phyloP scores from a whole-genome alignment of 1,284 basidiomycete genomes.

The Pterulicium gracile region DNA sequence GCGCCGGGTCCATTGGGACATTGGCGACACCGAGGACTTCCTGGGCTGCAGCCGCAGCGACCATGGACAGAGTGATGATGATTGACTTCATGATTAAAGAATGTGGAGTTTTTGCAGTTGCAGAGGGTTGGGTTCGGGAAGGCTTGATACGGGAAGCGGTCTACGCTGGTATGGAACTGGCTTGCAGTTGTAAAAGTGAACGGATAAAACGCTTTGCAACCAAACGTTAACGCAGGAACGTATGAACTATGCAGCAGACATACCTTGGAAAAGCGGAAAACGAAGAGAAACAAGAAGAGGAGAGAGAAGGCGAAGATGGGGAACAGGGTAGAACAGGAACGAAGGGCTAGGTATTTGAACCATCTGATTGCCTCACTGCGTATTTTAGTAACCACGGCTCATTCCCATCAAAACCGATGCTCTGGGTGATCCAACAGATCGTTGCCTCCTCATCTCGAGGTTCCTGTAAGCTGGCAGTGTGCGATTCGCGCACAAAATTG shows the following conservation, averaged over 20 bases:
- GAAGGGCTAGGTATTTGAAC: slow-evolving; percentile 19
- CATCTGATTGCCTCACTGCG: slow-evolving; percentile 7
- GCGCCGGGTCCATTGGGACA: slow-evolving; percentile 21
- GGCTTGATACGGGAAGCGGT: slow-evolving; percentile 45
- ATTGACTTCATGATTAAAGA: slow-evolving; percentile 53
- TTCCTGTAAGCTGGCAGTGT: neutral
- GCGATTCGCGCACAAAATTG: neutral
- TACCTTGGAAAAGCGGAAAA: slow-evolving; percentile 27
- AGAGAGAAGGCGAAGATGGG: slow-evolving; percentile 11
- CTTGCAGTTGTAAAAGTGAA: slow-evolving; percentile 38
- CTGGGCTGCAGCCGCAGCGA: slow-evolving; percentile 44
- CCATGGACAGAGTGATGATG: slow-evolving; percentile 45
- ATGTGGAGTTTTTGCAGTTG: too few relatives aligned
- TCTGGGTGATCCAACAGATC: slow-evolving; percentile 1
- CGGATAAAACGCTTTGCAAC: slow-evolving; percentile 24
- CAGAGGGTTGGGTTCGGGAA: too few relatives aligned
- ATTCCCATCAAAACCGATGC: slow-evolving; percentile 20
- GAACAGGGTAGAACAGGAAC: too few relatives aligned
- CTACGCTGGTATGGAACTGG: slow-evolving; percentile 57
- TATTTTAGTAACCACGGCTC: slow-evolving; percentile 18
- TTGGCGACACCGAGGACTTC: slow-evolving; percentile 40
- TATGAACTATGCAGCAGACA: too few relatives aligned
- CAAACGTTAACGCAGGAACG: too few relatives aligned
- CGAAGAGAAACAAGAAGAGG: slow-evolving; percentile 27
- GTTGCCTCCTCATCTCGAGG: neutral